These are phyloP conservation scores for Diaporthe ampelina DNA, from an alignment of 2,329 filamentous ascomycete genomes.

Conservation along the genomic window DNA sequence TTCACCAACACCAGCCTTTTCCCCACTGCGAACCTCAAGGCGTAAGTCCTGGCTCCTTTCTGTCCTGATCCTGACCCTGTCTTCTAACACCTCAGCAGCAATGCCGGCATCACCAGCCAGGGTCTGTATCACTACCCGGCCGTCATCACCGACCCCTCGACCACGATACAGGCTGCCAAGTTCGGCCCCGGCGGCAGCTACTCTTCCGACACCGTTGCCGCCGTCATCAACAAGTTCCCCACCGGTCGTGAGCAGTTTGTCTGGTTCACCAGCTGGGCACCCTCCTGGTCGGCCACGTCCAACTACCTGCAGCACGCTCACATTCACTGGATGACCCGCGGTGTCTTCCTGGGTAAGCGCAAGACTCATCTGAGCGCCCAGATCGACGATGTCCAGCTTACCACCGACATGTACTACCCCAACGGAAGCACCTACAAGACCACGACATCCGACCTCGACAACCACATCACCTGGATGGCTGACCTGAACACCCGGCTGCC, in stretches of 20 bases:
- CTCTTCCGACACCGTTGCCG: constrained; percentile 1
- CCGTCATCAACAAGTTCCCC: constrained; percentile 11
- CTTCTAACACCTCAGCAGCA: not conserved
- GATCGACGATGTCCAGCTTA: constrained; percentile 1
- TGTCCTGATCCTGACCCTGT: not conserved
- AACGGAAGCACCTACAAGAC: not conserved
- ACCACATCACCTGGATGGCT: constrained; percentile 3
- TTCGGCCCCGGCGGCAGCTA: constrained; percentile 5
- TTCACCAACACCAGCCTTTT: constrained; percentile 13
- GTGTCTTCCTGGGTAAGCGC: constrained; percentile 17
- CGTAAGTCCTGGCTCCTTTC: not conserved
- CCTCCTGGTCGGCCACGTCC: constrained; percentile 13
- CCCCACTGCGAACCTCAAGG: constrained; percentile 6
- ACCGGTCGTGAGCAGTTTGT: constrained; percentile 4
- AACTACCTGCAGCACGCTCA: constrained; percentile 18
- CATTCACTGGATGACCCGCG: constrained; percentile 16
- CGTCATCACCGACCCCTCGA: constrained; percentile 6
- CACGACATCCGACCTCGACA: constrained; percentile 6
- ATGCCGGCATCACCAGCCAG: not conserved
- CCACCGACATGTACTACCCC: constrained; percentile 1
- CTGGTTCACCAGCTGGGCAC: constrained; percentile 17
- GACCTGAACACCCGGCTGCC: constrained; percentile 6
- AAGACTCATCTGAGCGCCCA: constrained; percentile 8
- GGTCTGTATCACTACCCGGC: constrained; percentile 13
- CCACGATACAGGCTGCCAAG: not conserved